phyloP scores from a whole-genome alignment of 163 green algal species.

The Chloroidium sp. region DNA sequence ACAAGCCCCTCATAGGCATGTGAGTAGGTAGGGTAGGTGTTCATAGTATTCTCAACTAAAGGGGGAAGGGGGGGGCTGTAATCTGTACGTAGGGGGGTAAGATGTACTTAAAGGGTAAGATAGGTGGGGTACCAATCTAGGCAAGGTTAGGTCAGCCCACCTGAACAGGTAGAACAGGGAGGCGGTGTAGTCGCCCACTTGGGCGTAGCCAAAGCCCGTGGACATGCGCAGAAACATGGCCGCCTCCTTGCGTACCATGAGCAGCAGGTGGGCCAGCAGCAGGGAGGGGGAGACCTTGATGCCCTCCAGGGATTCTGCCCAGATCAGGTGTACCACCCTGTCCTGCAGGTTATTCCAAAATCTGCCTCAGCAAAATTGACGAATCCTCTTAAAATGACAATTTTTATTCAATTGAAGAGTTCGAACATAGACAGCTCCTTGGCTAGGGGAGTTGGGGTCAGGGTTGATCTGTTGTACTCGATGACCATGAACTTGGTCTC shows the following conservation, averaged over 20 bases:
- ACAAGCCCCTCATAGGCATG: too few species aligned
- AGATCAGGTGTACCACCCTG: slow-evolving; percentile 5
- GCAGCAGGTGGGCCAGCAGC: slow-evolving; percentile 15
- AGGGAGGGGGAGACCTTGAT: slow-evolving; percentile 13
- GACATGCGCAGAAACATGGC: slow-evolving; percentile 24
- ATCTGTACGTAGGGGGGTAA: too few species aligned
- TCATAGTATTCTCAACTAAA: too few species aligned
- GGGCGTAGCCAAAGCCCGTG: slow-evolving; percentile 17
- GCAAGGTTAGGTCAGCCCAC: neutral
- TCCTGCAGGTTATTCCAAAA: neutral
- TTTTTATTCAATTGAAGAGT: too few species aligned
- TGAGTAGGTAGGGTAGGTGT: too few species aligned
- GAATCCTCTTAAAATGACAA: too few species aligned
- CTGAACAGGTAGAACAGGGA: slow-evolving; percentile 20
- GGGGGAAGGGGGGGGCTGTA: too few species aligned
- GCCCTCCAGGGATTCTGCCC: slow-evolving; percentile 13
- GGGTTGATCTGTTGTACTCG: too few species aligned
- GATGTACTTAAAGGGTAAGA: neutral
- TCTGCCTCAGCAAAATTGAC: too few species aligned
- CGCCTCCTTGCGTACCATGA: slow-evolving; percentile 8
- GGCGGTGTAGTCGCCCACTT: slow-evolving; percentile 17
- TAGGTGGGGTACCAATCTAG: neutral
- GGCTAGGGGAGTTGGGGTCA: too few species aligned
- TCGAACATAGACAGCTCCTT: too few species aligned
- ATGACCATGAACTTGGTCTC: too few species aligned